phyloP scores from a whole-genome alignment of 768 basidiomycete species.

The Lentinula lateritia region DNA sequence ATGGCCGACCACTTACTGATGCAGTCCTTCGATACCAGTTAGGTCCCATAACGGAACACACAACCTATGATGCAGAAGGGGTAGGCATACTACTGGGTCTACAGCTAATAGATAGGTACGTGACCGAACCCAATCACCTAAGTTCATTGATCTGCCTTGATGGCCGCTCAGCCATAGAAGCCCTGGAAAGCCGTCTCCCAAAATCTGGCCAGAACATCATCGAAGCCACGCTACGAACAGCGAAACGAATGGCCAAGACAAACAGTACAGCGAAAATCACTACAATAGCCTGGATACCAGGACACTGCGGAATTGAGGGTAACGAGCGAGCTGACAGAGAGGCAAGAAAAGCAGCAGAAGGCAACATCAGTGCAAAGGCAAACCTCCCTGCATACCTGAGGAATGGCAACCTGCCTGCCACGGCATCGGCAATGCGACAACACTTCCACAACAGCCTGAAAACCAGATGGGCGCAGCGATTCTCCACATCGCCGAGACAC shows the following conservation, averaged over 20 bases:
- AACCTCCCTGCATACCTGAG: background rate
- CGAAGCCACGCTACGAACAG: background rate
- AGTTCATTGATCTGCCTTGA: background rate
- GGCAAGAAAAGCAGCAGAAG: background rate
- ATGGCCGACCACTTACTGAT: background rate
- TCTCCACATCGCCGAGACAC: background rate
- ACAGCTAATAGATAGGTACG: background rate
- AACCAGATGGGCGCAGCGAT: background rate
- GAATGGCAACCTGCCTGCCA: background rate
- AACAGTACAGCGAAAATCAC: background rate
- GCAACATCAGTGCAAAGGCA: background rate
- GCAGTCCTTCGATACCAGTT: background rate
- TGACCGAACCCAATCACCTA: background rate
- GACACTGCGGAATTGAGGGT: background rate
- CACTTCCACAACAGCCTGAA: background rate
- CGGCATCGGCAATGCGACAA: background rate
- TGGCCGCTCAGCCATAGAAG: background rate
- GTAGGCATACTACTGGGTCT: background rate
- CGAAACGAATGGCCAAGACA: background rate
- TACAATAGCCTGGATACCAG: background rate
- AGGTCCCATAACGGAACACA: background rate
- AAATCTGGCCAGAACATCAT: background rate
- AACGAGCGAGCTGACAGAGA: background rate
- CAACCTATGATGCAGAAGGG: background rate
- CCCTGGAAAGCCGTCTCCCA: background rate